Evolutionary conservation across 2,329 filamentous ascomycete species (phyloP), one percentile per base, ranked within the genome.

Genomic region (Cladosporium cucumerinum): DNA sequence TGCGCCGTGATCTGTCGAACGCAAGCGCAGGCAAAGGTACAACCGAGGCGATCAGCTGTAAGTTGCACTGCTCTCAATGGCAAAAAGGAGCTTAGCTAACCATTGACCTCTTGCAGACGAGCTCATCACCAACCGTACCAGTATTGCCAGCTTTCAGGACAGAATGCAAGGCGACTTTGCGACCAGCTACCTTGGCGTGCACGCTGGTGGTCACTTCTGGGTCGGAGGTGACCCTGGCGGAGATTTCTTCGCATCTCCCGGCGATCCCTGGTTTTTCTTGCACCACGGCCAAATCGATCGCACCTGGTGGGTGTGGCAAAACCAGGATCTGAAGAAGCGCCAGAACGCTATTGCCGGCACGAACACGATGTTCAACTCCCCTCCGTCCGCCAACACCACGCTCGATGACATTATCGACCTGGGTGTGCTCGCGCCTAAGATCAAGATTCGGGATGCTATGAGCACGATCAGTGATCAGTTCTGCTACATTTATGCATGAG

Each of bases 261-360:
- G 75, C 5, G 81, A 84, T 46, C 80, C 80, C 3, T 75, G 72
- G 32, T 84, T 84, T 72, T 84, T 77, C 70, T 74, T 81, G 28
- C 81, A 83, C 67, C 82, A 84, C 65, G 76, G 76, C 2, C 78
- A 79, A 73, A 79, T 84, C 28, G 82, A 84, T 67, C 75, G 81
- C 2, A 70, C 77, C 2, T 84, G 77, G 73, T 82, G 80, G 80
- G 81, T 79, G 16, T 84, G 82, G 82, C 82, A 84, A 71, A 81
- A 78, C 65, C 70, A 76, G 60, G 76, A 82, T 57, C 68, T 76
- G 7, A 65, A 67, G 58, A 74, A 72, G 10, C 71, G 81, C 8
- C 73, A 72, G 21, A 68, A 72, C 64, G 74, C 71, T 5, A 72
- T 83, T 51, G 77, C 72, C 2, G 81, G 78, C 0, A 81, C 80